These are phyloP conservation scores for Russula lepida DNA, from an alignment of 768 basidiomycete genomes.

Conservation along the genomic window DNA sequence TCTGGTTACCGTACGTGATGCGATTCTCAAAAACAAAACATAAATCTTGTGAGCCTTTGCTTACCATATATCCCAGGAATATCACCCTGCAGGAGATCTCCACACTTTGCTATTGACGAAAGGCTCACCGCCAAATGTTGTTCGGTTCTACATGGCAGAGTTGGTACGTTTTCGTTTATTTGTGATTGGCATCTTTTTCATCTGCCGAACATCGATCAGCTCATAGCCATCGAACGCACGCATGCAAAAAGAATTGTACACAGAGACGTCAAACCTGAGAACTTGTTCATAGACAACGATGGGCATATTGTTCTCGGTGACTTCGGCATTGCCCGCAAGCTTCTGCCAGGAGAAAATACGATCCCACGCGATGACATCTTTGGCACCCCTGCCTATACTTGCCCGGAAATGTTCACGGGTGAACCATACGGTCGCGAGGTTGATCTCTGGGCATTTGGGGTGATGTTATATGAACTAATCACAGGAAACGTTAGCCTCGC, in stretches of 20 bases:
- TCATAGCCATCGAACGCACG: constrained; percentile 10
- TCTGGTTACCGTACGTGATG: constrained; percentile 4
- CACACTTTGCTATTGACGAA: constrained; percentile 5
- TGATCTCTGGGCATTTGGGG: constrained; percentile 17
- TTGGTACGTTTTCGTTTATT: neutral
- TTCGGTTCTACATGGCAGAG: constrained; percentile 19
- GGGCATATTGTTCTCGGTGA: constrained; percentile 18
- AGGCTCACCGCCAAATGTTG: constrained; percentile 1
- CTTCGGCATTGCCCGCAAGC: constrained; percentile 10
- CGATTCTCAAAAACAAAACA: too few relatives aligned
- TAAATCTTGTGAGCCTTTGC: too few relatives aligned
- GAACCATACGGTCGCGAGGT: constrained; percentile 13
- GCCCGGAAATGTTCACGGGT: constrained; percentile 11
- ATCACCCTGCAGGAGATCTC: constrained; percentile 16
- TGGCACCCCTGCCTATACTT: constrained; percentile 16
- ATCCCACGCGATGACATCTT: constrained; percentile 9
- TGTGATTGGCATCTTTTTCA: neutral
- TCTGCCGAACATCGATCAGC: neutral
- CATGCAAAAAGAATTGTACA: constrained; percentile 14
- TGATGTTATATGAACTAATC: constrained; percentile 16
- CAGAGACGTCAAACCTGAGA: constrained; percentile 15
- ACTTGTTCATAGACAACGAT: constrained; percentile 13
- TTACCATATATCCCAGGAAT: constrained; percentile 7
- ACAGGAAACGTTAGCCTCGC: constrained; percentile 5
- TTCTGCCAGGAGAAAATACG: constrained; percentile 1